Conservation (phyloP, 2,329 filamentous ascomycete genomes). For the Pseudogymnoascus sp. region DNA sequence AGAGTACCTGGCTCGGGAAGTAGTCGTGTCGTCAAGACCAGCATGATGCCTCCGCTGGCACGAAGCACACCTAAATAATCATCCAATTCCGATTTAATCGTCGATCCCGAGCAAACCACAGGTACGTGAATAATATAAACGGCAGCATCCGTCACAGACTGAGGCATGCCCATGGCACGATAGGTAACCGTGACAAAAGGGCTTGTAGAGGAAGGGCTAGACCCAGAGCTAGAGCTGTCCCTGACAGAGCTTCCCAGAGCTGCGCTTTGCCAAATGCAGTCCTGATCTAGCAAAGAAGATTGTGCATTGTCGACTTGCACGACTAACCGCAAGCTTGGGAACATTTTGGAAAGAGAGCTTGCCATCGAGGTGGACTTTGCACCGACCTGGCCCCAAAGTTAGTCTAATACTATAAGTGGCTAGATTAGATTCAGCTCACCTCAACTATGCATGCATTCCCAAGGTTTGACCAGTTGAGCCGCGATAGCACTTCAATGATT, state of each 20-base stretch:
- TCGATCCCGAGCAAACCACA: slow-evolving; percentile 12
- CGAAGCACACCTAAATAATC: slow-evolving; percentile 28
- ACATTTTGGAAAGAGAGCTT: slow-evolving; percentile 17
- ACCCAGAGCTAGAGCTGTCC: not conserved
- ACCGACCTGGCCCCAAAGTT: not conserved
- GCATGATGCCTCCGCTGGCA: slow-evolving; percentile 18
- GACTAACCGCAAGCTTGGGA: slow-evolving; percentile 23
- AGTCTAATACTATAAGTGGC: not conserved
- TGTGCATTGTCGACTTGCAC: slow-evolving; percentile 19
- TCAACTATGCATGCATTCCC: slow-evolving; percentile 25
- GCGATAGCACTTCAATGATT: slow-evolving; percentile 21
- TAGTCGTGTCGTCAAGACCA: slow-evolving; percentile 25
- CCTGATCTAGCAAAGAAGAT: not conserved
- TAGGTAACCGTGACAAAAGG: slow-evolving; percentile 17
- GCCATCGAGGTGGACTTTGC: slow-evolving; percentile 16
- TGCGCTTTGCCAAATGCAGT: not conserved
- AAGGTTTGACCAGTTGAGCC: slow-evolving; percentile 25
- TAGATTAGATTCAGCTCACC: slow-evolving; percentile 10
- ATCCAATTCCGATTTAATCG: slow-evolving; percentile 24
- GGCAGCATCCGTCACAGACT: slow-evolving; percentile 26
- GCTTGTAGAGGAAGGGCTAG: slow-evolving; percentile 9
- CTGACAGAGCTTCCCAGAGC: not conserved
- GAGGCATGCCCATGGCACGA: slow-evolving; percentile 19
- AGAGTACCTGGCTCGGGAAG: slow-evolving; percentile 21
- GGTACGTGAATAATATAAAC: slow-evolving; percentile 30